Conservation (phyloP, 345 rosid genomes). For the Microthlaspi erraticum region DNA sequence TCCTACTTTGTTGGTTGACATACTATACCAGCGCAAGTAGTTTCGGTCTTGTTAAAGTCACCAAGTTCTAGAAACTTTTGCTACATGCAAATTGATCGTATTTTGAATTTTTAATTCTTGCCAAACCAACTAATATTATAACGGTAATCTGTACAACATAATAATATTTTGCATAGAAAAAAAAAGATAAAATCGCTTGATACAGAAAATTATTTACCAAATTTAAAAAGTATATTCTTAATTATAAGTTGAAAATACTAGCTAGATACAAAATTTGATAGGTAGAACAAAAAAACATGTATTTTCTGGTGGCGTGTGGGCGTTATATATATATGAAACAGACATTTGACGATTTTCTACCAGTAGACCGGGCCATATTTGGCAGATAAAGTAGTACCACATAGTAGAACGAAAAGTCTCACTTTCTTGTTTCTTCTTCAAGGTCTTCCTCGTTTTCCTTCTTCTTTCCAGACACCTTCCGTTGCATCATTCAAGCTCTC, state of each 20-base stretch:
- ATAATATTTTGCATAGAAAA: not conserved
- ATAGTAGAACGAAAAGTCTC: conserved; percentile 33
- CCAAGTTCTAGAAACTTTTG: conserved; percentile 18
- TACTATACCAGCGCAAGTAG: conserved; percentile 4
- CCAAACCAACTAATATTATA: not conserved
- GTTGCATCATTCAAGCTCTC: not conserved
- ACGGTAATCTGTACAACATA: not conserved
- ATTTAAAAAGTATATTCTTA: not conserved
- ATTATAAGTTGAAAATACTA: not conserved
- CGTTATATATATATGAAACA: conserved; percentile 26
- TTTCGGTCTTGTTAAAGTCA: conserved; percentile 4
- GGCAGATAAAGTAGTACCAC: conserved; percentile 48
- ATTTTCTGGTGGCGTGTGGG: conserved; percentile 30
- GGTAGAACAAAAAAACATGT: not conserved
- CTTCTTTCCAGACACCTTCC: conserved; percentile 22
- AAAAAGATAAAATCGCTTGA: not conserved
- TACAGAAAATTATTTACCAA: not conserved
- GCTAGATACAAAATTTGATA: not conserved
- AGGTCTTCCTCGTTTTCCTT: conserved; percentile 34
- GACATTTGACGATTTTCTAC: conserved; percentile 32
- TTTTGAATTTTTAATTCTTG: not conserved
- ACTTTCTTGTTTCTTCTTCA: conserved; percentile 27
- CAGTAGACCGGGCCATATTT: conserved; percentile 39
- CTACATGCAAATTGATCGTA: conserved; percentile 1
- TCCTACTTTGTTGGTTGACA: conserved; percentile 29